Base-by-base conservation (phyloP, 371 early-diverging fungal genomes). In the Saksenaea oblongispora region DNA sequence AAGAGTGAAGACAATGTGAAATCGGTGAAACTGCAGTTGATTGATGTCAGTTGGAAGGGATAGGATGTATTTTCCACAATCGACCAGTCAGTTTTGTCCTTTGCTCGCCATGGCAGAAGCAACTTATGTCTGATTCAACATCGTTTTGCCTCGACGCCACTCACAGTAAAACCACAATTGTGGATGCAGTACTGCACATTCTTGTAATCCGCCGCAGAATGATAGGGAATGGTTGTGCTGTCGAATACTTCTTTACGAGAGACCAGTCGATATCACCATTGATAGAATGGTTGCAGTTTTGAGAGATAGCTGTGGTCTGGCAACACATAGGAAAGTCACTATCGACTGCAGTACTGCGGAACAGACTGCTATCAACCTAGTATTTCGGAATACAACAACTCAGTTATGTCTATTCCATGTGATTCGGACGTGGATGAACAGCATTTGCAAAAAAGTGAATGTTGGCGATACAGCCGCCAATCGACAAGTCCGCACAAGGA, bases 401-500 rank as follows among this genome's bases (percentile, higher is more conserved):
- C 35, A 61, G 37, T 34, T 5, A 10, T 61, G 61, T 36, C 18
- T 54, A 9, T 61, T 47, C 35, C 61, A 61, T 35, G 61, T 54
- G 34, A 1, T 15, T 4, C 34, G 61, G 7, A 54, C 61, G 5
- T 61, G 61, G 61, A 61, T 61, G 61, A 1, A 13, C 5, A 26
- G 53, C 17, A 22, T 61, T 4, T 34, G 39, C 0, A 14, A 1
- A 8, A 51, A 53, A 35, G 54, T 53, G 14, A 35, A 34, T 18
- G 17, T 15, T 14, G 47, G 47, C 2, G 18, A 18, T 47, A 18
- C 47, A 54, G 18, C 5, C 5, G 47, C 4, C 3, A 17, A 17
- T 53, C 34, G 1, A 14, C 11, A 9, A 18, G 13, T 28, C 4
- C n/a, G 1, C 18, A 35, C 34, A 3, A 34, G 4, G 13, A 53